These are phyloP conservation scores for Paramecium tetraurelia DNA, from an alignment of 73 alveolate species.

Conservation along the genomic window DNA sequence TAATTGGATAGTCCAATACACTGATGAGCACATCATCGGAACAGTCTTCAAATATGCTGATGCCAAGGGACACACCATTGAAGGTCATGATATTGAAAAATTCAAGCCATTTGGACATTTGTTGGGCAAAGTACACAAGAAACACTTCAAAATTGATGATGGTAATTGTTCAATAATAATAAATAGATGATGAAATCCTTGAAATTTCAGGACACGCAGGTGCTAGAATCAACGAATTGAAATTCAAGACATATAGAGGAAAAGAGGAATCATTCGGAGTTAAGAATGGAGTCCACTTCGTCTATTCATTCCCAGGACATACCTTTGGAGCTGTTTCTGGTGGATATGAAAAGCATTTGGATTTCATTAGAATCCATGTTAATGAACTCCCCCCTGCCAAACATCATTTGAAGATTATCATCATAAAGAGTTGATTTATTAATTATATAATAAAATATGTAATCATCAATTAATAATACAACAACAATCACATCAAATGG, in stretches of 20 bases:
- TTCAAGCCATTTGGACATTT: constrained; percentile 46
- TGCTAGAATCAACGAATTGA: constrained; percentile 6
- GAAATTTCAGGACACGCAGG: constrained; percentile 43
- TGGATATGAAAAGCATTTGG: constrained; percentile 19
- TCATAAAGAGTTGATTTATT: background rate
- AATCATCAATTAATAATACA: background rate
- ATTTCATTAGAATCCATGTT: background rate
- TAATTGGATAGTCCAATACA: background rate
- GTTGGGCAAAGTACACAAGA: constrained; percentile 25
- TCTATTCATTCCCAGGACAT: constrained; percentile 28
- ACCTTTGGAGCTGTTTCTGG: constrained; percentile 51
- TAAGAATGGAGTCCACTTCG: constrained; percentile 26
- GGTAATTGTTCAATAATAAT: background rate
- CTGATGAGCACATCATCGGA: constrained; percentile 29
- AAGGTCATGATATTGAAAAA: constrained; percentile 8
- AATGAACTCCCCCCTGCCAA: background rate
- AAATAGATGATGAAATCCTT: constrained; percentile 18
- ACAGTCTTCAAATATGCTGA: background rate
- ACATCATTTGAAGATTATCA: background rate
- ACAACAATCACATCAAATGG: background rate
- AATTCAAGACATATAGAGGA: constrained; percentile 22
- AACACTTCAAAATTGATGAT: background rate
- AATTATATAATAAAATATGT: background rate
- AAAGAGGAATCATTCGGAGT: constrained; percentile 27
- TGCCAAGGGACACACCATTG: background rate